Percentiles rank a stretch among this genome's conserved stretches.
These are phyloP conservation scores for Phytopythium sindhum DNA, from an alignment of 352 stramenopile genomes.

Conservation along the genomic window DNA sequence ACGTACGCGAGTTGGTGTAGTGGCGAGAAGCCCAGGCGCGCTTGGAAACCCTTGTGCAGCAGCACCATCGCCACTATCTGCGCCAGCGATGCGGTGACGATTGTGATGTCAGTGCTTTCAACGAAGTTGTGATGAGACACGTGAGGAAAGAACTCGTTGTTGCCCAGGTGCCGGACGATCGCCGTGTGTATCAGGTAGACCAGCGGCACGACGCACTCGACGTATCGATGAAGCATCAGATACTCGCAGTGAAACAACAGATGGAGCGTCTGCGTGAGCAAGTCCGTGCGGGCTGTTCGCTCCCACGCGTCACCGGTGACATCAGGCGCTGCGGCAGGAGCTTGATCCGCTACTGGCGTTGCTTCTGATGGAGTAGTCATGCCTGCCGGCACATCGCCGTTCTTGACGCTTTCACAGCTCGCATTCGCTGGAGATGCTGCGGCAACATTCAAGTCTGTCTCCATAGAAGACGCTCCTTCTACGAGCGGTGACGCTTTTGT, in stretches of 20 bases:
- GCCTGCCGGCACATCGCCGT: neutral
- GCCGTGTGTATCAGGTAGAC: slow-evolving; percentile 17
- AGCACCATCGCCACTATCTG: slow-evolving; percentile 13
- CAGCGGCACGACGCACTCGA: slow-evolving; percentile 21
- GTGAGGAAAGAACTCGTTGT: slow-evolving; percentile 17
- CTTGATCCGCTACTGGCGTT: neutral
- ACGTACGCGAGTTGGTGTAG: slow-evolving; percentile 22
- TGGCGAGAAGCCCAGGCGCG: slow-evolving; percentile 16
- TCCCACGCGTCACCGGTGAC: neutral
- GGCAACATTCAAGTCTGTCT: neutral
- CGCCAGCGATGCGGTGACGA: slow-evolving; percentile 11
- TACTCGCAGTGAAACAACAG: slow-evolving; percentile 29
- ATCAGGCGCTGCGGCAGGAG: neutral
- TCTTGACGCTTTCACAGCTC: neutral
- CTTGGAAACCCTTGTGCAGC: slow-evolving; percentile 15
- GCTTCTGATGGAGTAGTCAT: neutral
- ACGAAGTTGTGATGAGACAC: neutral
- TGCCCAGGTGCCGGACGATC: slow-evolving; percentile 14
- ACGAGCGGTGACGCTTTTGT: neutral
- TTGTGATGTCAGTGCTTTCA: slow-evolving; percentile 1
- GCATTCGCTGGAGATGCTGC: neutral
- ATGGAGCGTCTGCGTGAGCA: slow-evolving; percentile 11
- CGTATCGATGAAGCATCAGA: slow-evolving; percentile 18
- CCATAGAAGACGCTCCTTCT: neutral
- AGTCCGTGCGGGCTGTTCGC: neutral